These are phyloP conservation scores for Asparagopsis taxiformis DNA, from an alignment of 31 red algal genomes.

Conservation along the genomic window DNA sequence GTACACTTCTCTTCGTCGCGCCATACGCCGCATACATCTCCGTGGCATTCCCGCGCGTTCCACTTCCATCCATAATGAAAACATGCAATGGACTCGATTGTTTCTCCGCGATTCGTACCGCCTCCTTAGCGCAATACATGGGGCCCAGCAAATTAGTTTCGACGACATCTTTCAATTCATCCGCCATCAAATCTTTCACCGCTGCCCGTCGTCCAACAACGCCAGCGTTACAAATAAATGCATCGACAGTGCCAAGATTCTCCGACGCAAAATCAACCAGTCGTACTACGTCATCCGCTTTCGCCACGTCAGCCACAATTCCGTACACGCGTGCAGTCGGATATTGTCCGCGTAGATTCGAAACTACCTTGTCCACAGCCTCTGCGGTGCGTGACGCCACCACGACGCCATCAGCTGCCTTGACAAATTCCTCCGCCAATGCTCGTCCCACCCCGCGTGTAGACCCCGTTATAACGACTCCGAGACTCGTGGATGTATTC, in stretches of 20 bases:
- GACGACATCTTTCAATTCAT: slow-evolving; percentile 32
- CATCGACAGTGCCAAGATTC: slow-evolving; percentile 42
- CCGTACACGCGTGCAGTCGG: slow-evolving; percentile 41
- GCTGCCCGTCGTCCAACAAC: slow-evolving; percentile 27
- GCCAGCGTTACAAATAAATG: slow-evolving; percentile 84
- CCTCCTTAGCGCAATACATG: slow-evolving; percentile 52
- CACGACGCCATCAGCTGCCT: slow-evolving; percentile 59
- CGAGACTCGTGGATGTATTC: slow-evolving; percentile 7
- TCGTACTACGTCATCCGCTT: slow-evolving; percentile 31
- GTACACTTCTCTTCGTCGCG: slow-evolving; percentile 71
- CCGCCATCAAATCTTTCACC: slow-evolving; percentile 16
- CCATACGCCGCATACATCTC: slow-evolving; percentile 70
- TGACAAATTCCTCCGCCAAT: slow-evolving; percentile 56
- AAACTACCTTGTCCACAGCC: slow-evolving; percentile 16
- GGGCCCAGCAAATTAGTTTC: slow-evolving; percentile 70
- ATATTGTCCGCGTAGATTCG: slow-evolving; percentile 11
- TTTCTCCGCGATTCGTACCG: slow-evolving; percentile 7
- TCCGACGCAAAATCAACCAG: slow-evolving; percentile 36
- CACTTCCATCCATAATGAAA: slow-evolving; percentile 76
- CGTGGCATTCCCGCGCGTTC: slow-evolving; percentile 48
- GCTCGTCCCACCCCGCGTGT: slow-evolving; percentile 67
- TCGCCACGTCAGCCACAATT: slow-evolving; percentile 52
- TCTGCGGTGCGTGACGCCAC: slow-evolving; percentile 49
- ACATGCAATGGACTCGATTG: slow-evolving; percentile 36
- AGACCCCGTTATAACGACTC: slow-evolving; percentile 71